Percentiles rank a stretch among this genome's conserved stretches.
phyloP scores from a whole-genome alignment of 768 basidiomycete species.

The Crucibulum laeve region DNA sequence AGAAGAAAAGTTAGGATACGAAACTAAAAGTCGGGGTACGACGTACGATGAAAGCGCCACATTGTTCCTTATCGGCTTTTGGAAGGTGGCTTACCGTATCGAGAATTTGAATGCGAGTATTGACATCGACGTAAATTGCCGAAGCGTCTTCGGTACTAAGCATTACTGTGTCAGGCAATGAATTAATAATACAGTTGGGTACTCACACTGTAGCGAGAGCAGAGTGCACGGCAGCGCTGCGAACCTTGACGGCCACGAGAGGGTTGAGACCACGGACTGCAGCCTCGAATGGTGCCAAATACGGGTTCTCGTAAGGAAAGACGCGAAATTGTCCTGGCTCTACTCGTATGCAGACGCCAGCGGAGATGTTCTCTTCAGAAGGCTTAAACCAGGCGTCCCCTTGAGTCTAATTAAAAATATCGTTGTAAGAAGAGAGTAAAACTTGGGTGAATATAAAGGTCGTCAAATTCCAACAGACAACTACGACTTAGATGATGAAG shows the following conservation, averaged over 20 bases:
- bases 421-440: not conserved
- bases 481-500: no score
- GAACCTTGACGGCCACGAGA: slow-evolving; percentile 77
- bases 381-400: slow-evolving; percentile 86
- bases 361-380: slow-evolving; percentile 75
- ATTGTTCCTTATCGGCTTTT: slow-evolving; percentile 86
- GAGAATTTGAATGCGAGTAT: slow-evolving; percentile 86
- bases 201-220: slow-evolving; percentile 67
- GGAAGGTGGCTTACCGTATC: slow-evolving; percentile 65
- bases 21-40: slow-evolving; percentile 1
- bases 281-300: slow-evolving; percentile 76
- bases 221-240: slow-evolving; percentile 77
- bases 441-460: no score
- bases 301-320: slow-evolving; percentile 84
- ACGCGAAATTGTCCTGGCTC: slow-evolving; percentile 68
- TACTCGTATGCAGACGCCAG: slow-evolving; percentile 73
- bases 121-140: slow-evolving; percentile 66
- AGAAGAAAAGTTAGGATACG: slow-evolving; percentile 7
- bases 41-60: slow-evolving; percentile 80
- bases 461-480: no score
- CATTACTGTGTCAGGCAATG: not conserved
- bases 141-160: slow-evolving; percentile 56
- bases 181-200: slow-evolving; percentile 1
- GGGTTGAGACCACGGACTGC: slow-evolving; percentile 76
- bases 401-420: slow-evolving; percentile 49